Evolutionary conservation across 1,284 basidiomycete species (phyloP).

Genomic region (Microbotryum violaceum): DNA sequence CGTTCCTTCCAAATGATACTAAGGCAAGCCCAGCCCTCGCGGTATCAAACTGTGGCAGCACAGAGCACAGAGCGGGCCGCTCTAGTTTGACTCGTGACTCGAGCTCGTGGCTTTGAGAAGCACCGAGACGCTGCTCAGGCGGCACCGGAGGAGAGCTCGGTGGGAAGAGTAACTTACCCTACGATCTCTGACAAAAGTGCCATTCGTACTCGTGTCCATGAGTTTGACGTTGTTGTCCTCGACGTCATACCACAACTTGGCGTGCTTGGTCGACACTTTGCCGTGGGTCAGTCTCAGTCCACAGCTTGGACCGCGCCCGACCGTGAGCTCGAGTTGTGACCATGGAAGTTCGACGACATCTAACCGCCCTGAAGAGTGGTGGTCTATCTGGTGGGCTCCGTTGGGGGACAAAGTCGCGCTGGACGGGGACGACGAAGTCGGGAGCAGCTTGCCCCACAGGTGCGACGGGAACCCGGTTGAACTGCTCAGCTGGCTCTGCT

Average conservation of each 20-base stretch:
- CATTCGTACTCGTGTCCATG: constrained; percentile 32
- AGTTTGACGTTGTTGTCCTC: constrained; percentile 25
- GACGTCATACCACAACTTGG: constrained; percentile 21
- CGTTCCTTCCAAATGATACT: no score
- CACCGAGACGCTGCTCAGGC: no score
- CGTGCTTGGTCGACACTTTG: constrained; percentile 31
- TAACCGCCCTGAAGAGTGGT: background rate
- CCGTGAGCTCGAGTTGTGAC: background rate
- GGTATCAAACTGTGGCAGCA: no score
- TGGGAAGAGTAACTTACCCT: no score
- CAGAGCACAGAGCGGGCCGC: no score
- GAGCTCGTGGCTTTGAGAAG: no score
- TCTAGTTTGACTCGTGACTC: no score
- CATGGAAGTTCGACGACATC: constrained; percentile 2
- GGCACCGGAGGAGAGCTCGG: no score
- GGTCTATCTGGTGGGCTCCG: background rate
- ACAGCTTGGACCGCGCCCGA: constrained; percentile 20
- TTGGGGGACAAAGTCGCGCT: background rate
- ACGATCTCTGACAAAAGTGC: constrained; percentile 26
- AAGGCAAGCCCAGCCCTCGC: no score
- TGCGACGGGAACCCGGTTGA: constrained; percentile 5
- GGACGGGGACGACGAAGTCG: constrained; percentile 7
- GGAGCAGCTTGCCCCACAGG: constrained; percentile 15
- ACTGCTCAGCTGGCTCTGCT: background rate
- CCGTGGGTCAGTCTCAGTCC: constrained; percentile 23